phyloP scores from a whole-genome alignment of 352 stramenopile genomes.

The Pythium monospermum region DNA sequence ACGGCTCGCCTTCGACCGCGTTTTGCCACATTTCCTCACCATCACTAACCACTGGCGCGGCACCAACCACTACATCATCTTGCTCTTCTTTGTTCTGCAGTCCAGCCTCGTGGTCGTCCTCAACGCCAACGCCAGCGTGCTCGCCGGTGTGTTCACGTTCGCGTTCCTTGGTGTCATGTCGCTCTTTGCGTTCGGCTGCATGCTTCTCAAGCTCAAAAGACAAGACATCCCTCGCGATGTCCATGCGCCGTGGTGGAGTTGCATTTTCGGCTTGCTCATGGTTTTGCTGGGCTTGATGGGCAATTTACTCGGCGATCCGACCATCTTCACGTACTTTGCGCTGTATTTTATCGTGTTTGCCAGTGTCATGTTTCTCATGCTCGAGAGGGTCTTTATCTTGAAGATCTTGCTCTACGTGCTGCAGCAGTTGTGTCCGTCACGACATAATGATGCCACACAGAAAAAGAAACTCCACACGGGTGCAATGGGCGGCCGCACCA shows the following conservation, averaged over 20 bases:
- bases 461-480: constrained; percentile 44
- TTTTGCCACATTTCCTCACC: constrained; percentile 36
- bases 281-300: constrained; percentile 55
- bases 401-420: constrained; percentile 65
- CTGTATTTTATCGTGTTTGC: constrained; percentile 71
- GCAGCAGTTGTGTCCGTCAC: constrained; percentile 55
- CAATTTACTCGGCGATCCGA: constrained; percentile 64
- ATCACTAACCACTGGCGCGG: constrained; percentile 40
- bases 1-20: constrained; percentile 59
- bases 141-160: constrained; percentile 90
- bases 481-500: constrained; percentile 60
- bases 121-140: constrained; percentile 63
- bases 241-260: constrained; percentile 77
- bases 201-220: constrained; percentile 91
- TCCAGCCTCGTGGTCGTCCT: constrained; percentile 52
- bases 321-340: constrained; percentile 80
- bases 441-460: constrained; percentile 7
- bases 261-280: constrained; percentile 70
- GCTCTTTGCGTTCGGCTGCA: constrained; percentile 89
- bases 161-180: constrained; percentile 90
- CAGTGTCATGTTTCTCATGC: constrained; percentile 74
- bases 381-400: constrained; percentile 74
- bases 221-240: constrained; percentile 87
- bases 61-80: constrained; percentile 65
- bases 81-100: constrained; percentile 47